phyloP scores from a whole-genome alignment of 1,284 basidiomycete species.

The Tilletia caries region DNA sequence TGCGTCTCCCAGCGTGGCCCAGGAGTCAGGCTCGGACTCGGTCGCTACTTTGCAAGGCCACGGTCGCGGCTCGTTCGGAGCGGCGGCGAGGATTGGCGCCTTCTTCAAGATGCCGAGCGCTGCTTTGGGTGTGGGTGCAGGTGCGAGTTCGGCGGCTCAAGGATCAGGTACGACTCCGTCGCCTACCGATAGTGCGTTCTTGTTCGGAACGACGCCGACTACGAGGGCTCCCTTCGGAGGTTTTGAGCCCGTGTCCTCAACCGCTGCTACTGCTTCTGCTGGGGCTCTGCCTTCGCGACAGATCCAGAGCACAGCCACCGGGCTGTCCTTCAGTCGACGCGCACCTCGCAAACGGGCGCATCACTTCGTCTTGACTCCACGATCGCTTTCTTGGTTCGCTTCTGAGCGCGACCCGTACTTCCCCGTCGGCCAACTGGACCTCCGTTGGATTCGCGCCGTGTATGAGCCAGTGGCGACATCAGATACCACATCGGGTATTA shows the following conservation, averaged over 20 bases:
- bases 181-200: neutral
- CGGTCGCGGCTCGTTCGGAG: neutral
- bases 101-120: neutral
- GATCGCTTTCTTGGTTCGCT: constrained; percentile 45
- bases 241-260: constrained; percentile 16
- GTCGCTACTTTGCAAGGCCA: neutral
- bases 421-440: constrained; percentile 85
- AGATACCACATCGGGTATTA: constrained; percentile 56
- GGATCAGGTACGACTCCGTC: neutral
- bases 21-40: constrained; percentile 1
- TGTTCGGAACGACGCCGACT: neutral
- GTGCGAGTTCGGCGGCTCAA: neutral
- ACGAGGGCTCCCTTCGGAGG: neutral
- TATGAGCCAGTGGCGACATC: constrained; percentile 75
- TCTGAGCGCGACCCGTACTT: constrained; percentile 81
- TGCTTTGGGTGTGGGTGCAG: neutral
- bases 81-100: neutral
- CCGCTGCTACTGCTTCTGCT: constrained; percentile 36
- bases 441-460: constrained; percentile 68
- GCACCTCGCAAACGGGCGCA: neutral
- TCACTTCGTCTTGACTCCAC: constrained; percentile 27
- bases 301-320: neutral
- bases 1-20: constrained; percentile 25
- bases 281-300: neutral
- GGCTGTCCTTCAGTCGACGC: neutral